Evolutionary conservation across 306 rosid species (phyloP), one percentile per base, ranked within the genome.

Genomic region (Rosa persica): DNA sequence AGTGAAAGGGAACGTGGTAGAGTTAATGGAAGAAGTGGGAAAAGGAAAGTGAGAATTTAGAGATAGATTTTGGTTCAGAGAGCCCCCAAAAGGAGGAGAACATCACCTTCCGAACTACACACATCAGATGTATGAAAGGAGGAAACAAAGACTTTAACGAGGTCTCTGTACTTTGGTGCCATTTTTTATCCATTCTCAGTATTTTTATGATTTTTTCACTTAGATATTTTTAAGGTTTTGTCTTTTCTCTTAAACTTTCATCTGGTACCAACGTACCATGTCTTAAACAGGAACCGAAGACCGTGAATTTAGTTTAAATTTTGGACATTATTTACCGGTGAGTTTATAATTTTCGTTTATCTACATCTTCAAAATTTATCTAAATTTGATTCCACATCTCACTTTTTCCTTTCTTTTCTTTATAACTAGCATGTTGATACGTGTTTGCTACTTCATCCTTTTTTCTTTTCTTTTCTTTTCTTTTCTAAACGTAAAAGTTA

Each of bases 1-100:
- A 38, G 51, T 16, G 22, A 74, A 65, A 5, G 78, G 67, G 51
- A 76, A 76, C 23, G 57, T 43, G 78, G 70, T 60, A 9, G 68
- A 60, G 40, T 16, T 48, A 74, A 13, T 20, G 80, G 42, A 44
- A 44, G 13, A 13, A 10, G 69, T 36, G 22, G 25, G 8, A 30
- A 60, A 39, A 22, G 43, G 19, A 25, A 73, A 76, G 7, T 8
- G 51, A 67, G 79, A 60, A 75, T 81, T 74, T 57, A 72, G 68
- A 51, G 62, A 62, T 36, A 48, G 91, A 75, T 78, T 65, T 80
- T 76, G 71, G 76, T 58, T 57, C 61, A 10, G 48, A 54, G 61
- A 79, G 30, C 34, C 79, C 87, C 84, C 74, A 64, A 38, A 54
- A 43, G 78, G 49, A 46, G 80, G 79, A 74, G 60, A 20, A 10